Conservation (phyloP, 352 stramenopile genomes). For the Pythium graminicola region DNA sequence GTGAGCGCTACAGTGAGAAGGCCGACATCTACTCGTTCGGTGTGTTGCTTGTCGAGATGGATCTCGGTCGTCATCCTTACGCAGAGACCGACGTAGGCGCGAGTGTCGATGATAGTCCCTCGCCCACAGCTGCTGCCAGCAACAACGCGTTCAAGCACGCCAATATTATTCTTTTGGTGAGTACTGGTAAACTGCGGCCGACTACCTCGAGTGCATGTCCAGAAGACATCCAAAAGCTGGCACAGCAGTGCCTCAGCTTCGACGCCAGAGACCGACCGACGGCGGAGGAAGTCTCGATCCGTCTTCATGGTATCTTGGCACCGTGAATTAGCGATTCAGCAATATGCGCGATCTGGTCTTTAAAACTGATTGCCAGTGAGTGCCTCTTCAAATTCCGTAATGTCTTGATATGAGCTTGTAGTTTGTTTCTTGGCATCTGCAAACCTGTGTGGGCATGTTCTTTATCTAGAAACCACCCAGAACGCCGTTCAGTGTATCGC, state of each 20-base stretch:
- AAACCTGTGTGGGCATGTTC: no score
- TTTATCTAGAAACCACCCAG: constrained; percentile 52
- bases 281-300: neutral
- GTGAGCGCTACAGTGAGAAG: constrained; percentile 29
- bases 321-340: no score
- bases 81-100: neutral
- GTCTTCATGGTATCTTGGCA: no score
- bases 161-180: neutral
- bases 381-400: no score
- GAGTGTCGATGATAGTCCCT: neutral
- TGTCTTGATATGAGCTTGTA: no score
- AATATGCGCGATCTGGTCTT: no score
- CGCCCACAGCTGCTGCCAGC: neutral
- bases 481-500: constrained; percentile 66
- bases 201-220: neutral
- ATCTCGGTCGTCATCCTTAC: neutral
- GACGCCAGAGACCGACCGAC: neutral
- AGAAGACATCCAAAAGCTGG: neutral
- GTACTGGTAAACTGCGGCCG: neutral
- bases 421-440: no score
- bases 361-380: no score
- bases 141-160: neutral
- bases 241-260: neutral
- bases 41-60: constrained; percentile 21
- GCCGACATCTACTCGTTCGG: constrained; percentile 33